Percentiles rank a stretch among this genome's conserved stretches.
phyloP scores from a whole-genome alignment of 163 green algal species.

The Chlorella variabilis region DNA sequence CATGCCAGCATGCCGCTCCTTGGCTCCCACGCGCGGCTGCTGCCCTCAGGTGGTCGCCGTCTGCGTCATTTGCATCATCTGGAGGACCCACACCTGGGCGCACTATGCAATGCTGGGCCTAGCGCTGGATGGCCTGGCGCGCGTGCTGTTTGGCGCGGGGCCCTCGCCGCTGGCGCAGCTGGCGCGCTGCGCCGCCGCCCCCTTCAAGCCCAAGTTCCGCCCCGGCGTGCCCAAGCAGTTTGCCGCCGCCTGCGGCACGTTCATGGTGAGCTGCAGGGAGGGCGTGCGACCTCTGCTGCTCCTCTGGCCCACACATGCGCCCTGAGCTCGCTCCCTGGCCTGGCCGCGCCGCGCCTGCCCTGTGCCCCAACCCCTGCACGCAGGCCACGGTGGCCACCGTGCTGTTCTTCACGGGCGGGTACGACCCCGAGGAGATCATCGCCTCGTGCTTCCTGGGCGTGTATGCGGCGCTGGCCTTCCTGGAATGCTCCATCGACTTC shows the following conservation, averaged over 20 bases:
- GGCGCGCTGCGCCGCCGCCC: conserved; percentile 12
- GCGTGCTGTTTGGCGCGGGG: conserved; percentile 14
- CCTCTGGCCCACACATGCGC: no score
- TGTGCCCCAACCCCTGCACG: no score
- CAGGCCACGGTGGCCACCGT: neutral
- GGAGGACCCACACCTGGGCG: conserved; percentile 20
- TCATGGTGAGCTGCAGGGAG: conserved; percentile 12
- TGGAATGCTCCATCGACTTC: conserved; percentile 26
- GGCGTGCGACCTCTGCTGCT: no score
- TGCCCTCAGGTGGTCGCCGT: neutral
- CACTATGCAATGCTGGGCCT: conserved; percentile 16
- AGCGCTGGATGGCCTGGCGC: conserved; percentile 3
- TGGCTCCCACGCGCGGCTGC: neutral
- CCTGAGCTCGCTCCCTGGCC: no score
- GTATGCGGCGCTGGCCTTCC: conserved; percentile 5
- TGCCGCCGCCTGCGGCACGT: conserved; percentile 23
- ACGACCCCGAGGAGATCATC: conserved; percentile 23
- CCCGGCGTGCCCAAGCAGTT: conserved; percentile 38
- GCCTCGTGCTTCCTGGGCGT: conserved; percentile 23
- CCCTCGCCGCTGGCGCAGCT: conserved; percentile 27
- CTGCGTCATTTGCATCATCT: conserved; percentile 29
- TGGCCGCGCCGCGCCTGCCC: no score
- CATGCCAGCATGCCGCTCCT: neutral
- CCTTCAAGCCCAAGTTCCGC: neutral
- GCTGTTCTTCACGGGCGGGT: neutral